phyloP scores from a whole-genome alignment of 2,329 filamentous ascomycete species.

The Exophiala spinifera region DNA sequence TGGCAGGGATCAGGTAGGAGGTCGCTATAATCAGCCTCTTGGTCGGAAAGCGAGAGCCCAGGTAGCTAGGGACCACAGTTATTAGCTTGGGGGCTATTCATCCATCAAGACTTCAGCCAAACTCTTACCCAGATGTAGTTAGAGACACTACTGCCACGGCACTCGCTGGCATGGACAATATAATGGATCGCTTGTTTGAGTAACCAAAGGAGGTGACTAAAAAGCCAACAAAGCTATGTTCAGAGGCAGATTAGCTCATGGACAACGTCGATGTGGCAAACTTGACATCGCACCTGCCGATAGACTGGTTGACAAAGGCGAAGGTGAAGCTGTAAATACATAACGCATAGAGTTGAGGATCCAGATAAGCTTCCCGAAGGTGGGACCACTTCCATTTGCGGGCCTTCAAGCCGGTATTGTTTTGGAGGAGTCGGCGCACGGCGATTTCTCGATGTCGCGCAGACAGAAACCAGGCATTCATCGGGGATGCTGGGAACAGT shows the following conservation, averaged over 20 bases:
- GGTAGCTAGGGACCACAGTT: neutral
- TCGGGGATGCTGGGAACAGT: slow-evolving; percentile 64
- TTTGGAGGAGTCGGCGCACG: slow-evolving; percentile 58
- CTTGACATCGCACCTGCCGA: slow-evolving; percentile 29
- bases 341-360: slow-evolving; percentile 64
- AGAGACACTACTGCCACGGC: no score
- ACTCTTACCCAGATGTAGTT: no score
- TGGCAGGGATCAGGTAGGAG: slow-evolving; percentile 8
- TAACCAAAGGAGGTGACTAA: no score
- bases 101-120: no score
- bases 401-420: slow-evolving; percentile 62
- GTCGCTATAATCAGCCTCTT: slow-evolving; percentile 9
- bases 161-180: no score
- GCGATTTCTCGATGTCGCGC: slow-evolving; percentile 64
- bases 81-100: neutral
- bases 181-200: no score
- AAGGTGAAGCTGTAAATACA: slow-evolving; percentile 36
- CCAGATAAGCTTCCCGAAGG: slow-evolving; percentile 56
- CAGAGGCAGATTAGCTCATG: no score
- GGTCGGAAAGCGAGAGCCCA: slow-evolving; percentile 6
- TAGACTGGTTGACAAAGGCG: slow-evolving; percentile 51
- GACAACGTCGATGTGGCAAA: no score
- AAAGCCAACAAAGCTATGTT: no score
- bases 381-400: slow-evolving; percentile 52
- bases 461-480: slow-evolving; percentile 66